A percentile compares a stretch with the other conserved stretches of the same genome.
phyloP scores from a whole-genome alignment of 1,284 basidiomycete genomes.

The Microstroma glucosiphilum region DNA sequence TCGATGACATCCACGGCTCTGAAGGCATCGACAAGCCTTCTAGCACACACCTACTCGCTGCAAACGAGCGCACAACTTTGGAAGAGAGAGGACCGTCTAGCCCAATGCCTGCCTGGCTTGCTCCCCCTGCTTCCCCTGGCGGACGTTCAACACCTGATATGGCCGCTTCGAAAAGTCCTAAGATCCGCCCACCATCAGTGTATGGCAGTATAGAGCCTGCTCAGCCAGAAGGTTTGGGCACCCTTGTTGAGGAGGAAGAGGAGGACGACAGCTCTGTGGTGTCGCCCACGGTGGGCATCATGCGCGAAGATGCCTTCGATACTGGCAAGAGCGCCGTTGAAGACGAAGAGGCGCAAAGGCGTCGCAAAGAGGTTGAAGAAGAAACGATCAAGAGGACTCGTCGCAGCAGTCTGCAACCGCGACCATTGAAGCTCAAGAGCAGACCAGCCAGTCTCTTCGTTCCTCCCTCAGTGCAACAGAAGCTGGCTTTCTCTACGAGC shows the following conservation, averaged over 20 bases:
- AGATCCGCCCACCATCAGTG: conserved; percentile 24
- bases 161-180: conserved; percentile 20
- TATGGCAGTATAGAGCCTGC: conserved; percentile 20
- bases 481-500: neutral
- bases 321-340: conserved; percentile 23
- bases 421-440: conserved; percentile 42
- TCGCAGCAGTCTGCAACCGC: conserved; percentile 31
- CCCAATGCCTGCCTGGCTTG: neutral
- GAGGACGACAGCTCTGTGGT: conserved; percentile 26
- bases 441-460: conserved; percentile 39
- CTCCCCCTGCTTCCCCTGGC: neutral
- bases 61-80: conserved; percentile 17
- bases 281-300: neutral
- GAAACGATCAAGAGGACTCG: conserved; percentile 33
- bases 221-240: conserved; percentile 31
- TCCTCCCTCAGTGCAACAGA: conserved; percentile 16
- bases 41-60: conserved; percentile 18
- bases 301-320: neutral
- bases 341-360: conserved; percentile 18
- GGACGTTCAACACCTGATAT: conserved; percentile 12
- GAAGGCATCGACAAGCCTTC: conserved; percentile 22
- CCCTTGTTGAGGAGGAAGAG: conserved; percentile 42
- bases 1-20: conserved; percentile 37
- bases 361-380: conserved; percentile 23
- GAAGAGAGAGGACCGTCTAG: neutral